phyloP scores from a whole-genome alignment of 345 rosid species.

The Salix arbutifolia region DNA sequence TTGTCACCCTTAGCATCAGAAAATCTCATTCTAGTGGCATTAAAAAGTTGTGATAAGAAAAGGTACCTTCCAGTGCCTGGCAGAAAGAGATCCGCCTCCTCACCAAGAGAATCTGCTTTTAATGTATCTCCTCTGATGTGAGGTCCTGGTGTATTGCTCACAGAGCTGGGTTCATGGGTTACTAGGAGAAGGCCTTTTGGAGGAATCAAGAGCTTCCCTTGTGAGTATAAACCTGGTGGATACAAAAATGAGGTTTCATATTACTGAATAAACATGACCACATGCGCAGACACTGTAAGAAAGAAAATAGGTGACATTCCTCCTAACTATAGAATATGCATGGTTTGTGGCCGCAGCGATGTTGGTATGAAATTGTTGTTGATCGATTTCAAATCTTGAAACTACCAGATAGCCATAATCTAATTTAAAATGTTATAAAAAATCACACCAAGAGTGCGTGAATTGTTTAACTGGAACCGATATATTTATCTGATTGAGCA shows the following conservation, averaged over 20 bases:
- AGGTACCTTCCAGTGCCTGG: slow-evolving; percentile 79
- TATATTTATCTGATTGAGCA: background rate
- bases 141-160: slow-evolving; percentile 69
- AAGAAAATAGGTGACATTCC: background rate
- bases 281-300: background rate
- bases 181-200: slow-evolving; percentile 62
- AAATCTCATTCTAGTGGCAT: background rate
- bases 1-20: background rate
- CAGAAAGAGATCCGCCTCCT: slow-evolving; percentile 82
- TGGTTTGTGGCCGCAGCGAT: background rate
- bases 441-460: background rate
- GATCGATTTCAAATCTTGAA: background rate
- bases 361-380: background rate
- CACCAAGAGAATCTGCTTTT: slow-evolving; percentile 66
- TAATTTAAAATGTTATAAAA: background rate
- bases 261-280: background rate
- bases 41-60: background rate
- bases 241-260: slow-evolving; percentile 14
- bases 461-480: background rate
- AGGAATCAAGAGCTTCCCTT: slow-evolving; percentile 52
- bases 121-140: slow-evolving; percentile 79
- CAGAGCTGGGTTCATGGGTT: slow-evolving; percentile 70
- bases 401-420: background rate
- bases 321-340: background rate
- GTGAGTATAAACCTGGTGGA: slow-evolving; percentile 38